Base-by-base conservation (phyloP, 345 rosid species). In the Heritiera fomes region DNA sequence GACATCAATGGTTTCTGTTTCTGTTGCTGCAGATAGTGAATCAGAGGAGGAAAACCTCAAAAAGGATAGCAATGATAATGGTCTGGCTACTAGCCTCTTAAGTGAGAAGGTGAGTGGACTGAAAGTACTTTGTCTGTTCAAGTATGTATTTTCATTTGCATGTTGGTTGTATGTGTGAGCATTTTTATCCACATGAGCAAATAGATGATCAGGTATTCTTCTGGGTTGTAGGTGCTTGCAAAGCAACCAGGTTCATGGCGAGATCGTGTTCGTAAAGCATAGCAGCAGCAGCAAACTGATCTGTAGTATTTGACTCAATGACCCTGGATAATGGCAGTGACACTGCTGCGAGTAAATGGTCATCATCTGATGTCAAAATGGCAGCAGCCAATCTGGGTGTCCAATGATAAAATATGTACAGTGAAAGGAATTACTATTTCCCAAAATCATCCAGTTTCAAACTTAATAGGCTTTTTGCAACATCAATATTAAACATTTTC, bases 181-280 rank as follows among this genome's bases (percentile, higher is more conserved):
- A 6, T 18, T 20, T 46, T 17, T 10, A 47, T 62, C 63, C 9
- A 76, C 4, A 75, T 38, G 75, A 81, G 46, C 41, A 71, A 34
- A 46, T 34, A 49, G 71, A n/a, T 30, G 30, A 52, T 79, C 34
- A 7, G 60, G 50, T 34, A 13, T 77, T 0, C 6, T 23, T 0
- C 32, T 41, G 49, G 84, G 45, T 69, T 79, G 60, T 86, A 96
- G 99, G 97, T 94, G 41, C 92, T 93, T 76, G 38, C 92, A 66
- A 93, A 91, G 90, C 98, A 95, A 76, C 92, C 90, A 87, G 96
- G 94, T 77, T 93, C 98, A 28, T 95, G 99, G 99, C 97, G 97
- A 71, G 96, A 93, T 84, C 92, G 99, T 23, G 96, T 92, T 63
- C 93, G 97, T 20, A 95, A 90, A 85, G 73, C 79, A 20, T 89